Base-by-base conservation (phyloP, 2,329 filamentous ascomycete species). In the Aspergillus felis region DNA sequence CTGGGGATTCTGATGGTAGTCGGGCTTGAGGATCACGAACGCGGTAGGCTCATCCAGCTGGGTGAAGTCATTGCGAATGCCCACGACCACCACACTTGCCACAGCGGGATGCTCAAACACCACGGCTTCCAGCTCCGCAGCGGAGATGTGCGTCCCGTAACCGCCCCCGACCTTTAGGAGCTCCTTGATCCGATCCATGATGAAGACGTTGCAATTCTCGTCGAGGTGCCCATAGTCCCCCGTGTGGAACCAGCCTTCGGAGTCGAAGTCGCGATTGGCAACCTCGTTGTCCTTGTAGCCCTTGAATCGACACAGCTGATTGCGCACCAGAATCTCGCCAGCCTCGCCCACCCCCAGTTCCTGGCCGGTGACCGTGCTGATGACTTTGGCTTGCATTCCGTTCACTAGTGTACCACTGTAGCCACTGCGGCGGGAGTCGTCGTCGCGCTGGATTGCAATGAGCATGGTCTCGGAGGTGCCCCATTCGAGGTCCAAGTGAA, bases 101-200 rank as follows among this genome's bases (percentile, higher is more conserved):
- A 75, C 66, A 7, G 59, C 32, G 2, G 65, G 64, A 58, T 72
- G 71, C 32, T 58, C 49, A 12, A 74, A 64, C 1, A 75, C 57
- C 4, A 74, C 66, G 9, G 63, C 66, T 58, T 76, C 74, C 4
- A 75, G 60, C 54, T 75, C 72, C 4, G 71, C 67, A 1, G 72
- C 55, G 2, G 62, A 64, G 38, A 64, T 53, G 49, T 64, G 73
- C 10, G 71, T 70, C 10, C 74, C 72, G 51, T 76, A 73, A 28
- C 74, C 74, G 22, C 57, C 65, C 1, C 64, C 65, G 32, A 75
- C 72, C 57, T 74, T 74, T 57, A 75, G 69, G 4, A 76, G 65
- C 55, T 76, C 64, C 54, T 66, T 67, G 17, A 65, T 53, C 6
- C 63, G 65, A 35, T 66, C 64, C 10, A 58, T 55, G 44, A 65